Percentiles rank a stretch among this genome's conserved stretches.
phyloP scores from a whole-genome alignment of 352 stramenopile species.

The Globisporangium okanoganense region DNA sequence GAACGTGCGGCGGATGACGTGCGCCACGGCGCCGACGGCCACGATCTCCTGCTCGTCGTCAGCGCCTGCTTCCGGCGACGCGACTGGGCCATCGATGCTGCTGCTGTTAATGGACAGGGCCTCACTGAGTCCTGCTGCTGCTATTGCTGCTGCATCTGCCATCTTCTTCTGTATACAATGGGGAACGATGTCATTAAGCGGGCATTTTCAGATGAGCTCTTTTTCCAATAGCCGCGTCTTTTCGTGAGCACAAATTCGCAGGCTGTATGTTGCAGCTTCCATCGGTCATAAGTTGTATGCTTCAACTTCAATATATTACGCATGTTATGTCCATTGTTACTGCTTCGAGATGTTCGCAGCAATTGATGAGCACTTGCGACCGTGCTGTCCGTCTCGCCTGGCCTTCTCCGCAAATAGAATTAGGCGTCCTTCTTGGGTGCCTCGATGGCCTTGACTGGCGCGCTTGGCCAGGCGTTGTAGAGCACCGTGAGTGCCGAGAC shows the following conservation, averaged over 20 bases:
- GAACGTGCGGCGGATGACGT: slow-evolving; percentile 76
- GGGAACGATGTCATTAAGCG: not conserved
- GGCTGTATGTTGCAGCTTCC: no score
- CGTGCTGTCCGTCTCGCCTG: no score
- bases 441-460: slow-evolving; percentile 16
- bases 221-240: slow-evolving; percentile 5
- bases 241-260: not conserved
- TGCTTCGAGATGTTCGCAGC: no score
- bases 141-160: not conserved
- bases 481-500: slow-evolving; percentile 80
- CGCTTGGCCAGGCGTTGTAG: slow-evolving; percentile 78
- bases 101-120: not conserved
- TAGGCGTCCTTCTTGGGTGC: slow-evolving; percentile 15
- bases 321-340: no score
- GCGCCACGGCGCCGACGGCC: slow-evolving; percentile 61
- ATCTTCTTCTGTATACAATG: not conserved
- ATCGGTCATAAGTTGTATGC: no score
- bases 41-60: slow-evolving; percentile 53
- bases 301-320: no score
- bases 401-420: not conserved
- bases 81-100: not conserved
- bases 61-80: not conserved
- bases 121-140: not conserved
- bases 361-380: no score
- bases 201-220: not conserved